These are phyloP conservation scores for Viola pubescens DNA, from an alignment of 441 rosid species.

Conservation along the genomic window DNA sequence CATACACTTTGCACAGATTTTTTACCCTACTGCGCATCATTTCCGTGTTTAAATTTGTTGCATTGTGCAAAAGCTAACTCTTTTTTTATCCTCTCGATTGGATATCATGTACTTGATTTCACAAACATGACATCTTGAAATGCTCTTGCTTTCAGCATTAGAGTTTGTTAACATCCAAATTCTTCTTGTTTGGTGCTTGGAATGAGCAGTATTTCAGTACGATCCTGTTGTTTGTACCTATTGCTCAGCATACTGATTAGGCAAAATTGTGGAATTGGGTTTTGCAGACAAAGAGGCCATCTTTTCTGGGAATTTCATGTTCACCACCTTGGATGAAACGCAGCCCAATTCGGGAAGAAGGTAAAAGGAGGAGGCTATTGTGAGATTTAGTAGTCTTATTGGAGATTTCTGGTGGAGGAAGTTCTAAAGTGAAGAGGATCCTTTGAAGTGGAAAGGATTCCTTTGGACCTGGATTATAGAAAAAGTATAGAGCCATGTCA, in stretches of 20 bases:
- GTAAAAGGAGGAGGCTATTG: conserved; percentile 14
- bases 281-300: conserved; percentile 81
- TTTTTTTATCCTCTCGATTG: not conserved
- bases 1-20: not conserved
- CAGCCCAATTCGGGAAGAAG: conserved; percentile 23
- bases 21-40: not conserved
- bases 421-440: not conserved
- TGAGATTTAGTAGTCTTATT: not conserved
- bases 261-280: conserved; percentile 19
- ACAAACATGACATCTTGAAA: not conserved
- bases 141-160: not conserved
- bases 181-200: not conserved
- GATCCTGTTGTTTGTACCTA: not conserved
- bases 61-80: not conserved
- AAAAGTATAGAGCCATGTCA: no score
- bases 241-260: conserved; percentile 8
- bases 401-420: not conserved
- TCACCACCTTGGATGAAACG: conserved; percentile 48
- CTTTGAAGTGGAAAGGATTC: no score
- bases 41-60: not conserved
- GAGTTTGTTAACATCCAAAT: not conserved
- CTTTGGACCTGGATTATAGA: no score
- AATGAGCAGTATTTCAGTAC: not conserved
- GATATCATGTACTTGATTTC: not conserved
- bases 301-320: conserved; percentile 82